Conservation (phyloP, 1,284 basidiomycete species). For the Puccinia horiana region DNA sequence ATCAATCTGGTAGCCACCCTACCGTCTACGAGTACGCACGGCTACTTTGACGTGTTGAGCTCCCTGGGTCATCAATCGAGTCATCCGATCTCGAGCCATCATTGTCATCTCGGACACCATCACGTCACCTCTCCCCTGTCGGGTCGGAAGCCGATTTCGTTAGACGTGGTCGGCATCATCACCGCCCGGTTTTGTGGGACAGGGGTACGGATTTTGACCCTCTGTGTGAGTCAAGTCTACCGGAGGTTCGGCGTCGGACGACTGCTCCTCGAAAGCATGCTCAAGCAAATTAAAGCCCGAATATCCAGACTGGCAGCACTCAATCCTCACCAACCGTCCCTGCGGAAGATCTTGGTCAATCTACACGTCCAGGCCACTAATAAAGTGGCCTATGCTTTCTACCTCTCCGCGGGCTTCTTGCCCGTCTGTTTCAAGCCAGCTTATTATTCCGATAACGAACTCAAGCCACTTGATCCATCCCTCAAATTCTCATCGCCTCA, state of each 20-base stretch:
- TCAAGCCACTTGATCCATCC: slow-evolving; percentile 8
- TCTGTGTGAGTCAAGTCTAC: slow-evolving; percentile 14
- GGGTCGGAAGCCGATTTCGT: slow-evolving; percentile 32
- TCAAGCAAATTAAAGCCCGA: slow-evolving; percentile 1
- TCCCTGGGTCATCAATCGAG: background rate
- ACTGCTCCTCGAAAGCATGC: background rate
- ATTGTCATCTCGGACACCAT: background rate
- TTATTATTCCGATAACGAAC: slow-evolving; percentile 24
- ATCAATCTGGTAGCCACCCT: slow-evolving; percentile 33
- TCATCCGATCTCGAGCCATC: background rate
- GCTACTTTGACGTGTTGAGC: slow-evolving; percentile 18
- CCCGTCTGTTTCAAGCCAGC: slow-evolving; percentile 4
- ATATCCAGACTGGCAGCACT: background rate
- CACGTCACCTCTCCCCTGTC: slow-evolving; percentile 41
- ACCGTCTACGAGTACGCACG: background rate
- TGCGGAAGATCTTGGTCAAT: background rate
- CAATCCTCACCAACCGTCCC: background rate
- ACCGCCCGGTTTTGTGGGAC: background rate
- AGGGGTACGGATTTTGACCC: slow-evolving; percentile 14
- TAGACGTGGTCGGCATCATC: slow-evolving; percentile 32
- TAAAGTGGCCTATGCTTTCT: slow-evolving; percentile 3
- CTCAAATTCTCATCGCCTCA: background rate
- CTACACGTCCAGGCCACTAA: slow-evolving; percentile 38
- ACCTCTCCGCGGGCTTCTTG: background rate
- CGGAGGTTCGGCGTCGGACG: slow-evolving; percentile 18